A percentile compares a stretch with the other conserved stretches of the same genome.
These are phyloP conservation scores for Euphorbia corollata DNA, from an alignment of 441 rosid genomes.

Conservation along the genomic window DNA sequence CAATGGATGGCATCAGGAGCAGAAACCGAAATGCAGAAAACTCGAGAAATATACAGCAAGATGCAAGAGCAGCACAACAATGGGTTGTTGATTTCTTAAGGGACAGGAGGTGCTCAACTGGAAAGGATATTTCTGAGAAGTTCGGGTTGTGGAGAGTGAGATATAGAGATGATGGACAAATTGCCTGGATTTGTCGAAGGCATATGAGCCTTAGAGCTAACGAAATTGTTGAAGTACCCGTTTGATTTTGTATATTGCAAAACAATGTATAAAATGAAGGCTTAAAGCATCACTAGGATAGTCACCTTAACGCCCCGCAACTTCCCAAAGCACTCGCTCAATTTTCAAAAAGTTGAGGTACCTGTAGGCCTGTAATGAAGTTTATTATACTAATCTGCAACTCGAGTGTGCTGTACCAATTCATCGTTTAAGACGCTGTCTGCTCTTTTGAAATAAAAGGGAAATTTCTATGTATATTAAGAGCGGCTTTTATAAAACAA, in stretches of 20 bases:
- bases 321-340: no score
- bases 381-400: no score
- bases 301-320: no score
- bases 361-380: no score
- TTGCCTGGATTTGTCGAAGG: conserved; percentile 90
- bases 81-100: conserved; percentile 83
- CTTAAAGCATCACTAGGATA: no score
- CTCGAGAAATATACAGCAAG: conserved; percentile 53
- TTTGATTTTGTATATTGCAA: conserved; percentile 30
- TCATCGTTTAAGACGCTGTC: background rate
- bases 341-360: no score
- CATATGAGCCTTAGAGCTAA: conserved; percentile 65
- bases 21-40: conserved; percentile 36
- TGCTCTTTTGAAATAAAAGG: background rate
- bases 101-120: conserved; percentile 70
- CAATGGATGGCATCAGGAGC: conserved; percentile 36
- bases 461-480: conserved; percentile 36
- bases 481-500: conserved; percentile 33
- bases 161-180: conserved; percentile 74
- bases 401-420: conserved; percentile 1
- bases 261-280: conserved; percentile 14
- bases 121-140: conserved; percentile 83
- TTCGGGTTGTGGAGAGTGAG: conserved; percentile 87
- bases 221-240: conserved; percentile 75
- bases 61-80: conserved; percentile 74